Base-by-base conservation (phyloP, 352 stramenopile genomes). In the Peronospora farinosa region DNA sequence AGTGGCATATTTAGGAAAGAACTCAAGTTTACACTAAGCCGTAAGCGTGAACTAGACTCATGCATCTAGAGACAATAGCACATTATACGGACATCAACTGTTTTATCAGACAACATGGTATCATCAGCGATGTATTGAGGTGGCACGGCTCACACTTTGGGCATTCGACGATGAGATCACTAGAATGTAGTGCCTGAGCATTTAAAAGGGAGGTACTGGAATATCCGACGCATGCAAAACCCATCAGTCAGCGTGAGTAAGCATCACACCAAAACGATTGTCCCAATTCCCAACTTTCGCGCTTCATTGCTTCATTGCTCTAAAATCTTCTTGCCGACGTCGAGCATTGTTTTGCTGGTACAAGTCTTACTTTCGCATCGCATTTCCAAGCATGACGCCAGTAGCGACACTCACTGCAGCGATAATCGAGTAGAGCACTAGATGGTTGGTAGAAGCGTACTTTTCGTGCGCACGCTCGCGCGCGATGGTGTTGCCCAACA, bases 341-440 rank as follows among this genome's bases (percentile, higher is more conserved):
- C 31, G 5, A 37, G 31, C 31, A 33, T 37, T 37, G 31, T 15
- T 15, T 37, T 6, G 31, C 13, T 7, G 28, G 1, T 32, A 36
- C 17, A 21, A 25, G 15, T 28, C 13, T 59, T 50, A 68, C 45
- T 69, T 65, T 36, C 51, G 43, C 43, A 52, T 33, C 43, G 48
- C 2, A 32, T 51, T 54, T 35, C 60, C 60, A 5, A 73, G 11
- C 30, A 69, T 25, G 37, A 67, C 12, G 5, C 70, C 70, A n/a
- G 51, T 54, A 19, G 57, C 51, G n/a, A 75, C 54, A 11, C 67
- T 66, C 19, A 62, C 33, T 15, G 70, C 63, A 36, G 62, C 70
- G 25, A 78, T 72, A 15, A 57, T 35, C 27, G 70, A 67, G 63
- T 78, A 81, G 21, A 81, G 36, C 33, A 57, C 59, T 16, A 81